Evolutionary conservation across 2,329 filamentous ascomycete genomes (phyloP).

Genomic region (Fonsecaea pugnacius): DNA sequence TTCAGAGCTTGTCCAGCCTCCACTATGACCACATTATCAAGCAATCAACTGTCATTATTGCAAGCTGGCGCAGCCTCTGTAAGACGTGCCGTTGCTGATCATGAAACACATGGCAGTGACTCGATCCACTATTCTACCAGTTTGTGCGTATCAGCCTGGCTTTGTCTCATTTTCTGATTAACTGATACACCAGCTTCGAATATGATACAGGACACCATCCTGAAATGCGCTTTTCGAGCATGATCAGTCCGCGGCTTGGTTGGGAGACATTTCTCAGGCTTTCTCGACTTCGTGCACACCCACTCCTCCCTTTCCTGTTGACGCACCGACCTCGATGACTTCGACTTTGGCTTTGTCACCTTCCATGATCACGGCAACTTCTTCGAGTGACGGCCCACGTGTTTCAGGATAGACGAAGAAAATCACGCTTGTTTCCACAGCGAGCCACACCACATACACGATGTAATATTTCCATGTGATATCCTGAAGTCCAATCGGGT

Average conservation of each 20-base stretch:
- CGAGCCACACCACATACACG: constrained; percentile 41
- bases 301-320: constrained; percentile 17
- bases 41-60: neutral
- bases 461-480: constrained; percentile 48
- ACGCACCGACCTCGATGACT: constrained; percentile 26
- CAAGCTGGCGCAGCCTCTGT: too few species aligned
- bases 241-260: neutral
- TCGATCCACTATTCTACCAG: neutral
- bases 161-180: neutral
- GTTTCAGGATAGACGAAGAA: constrained; percentile 41
- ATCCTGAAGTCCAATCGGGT: constrained; percentile 39
- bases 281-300: constrained; percentile 28
- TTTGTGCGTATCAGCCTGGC: too few species aligned
- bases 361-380: constrained; percentile 38
- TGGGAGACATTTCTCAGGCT: constrained; percentile 9
- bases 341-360: constrained; percentile 30
- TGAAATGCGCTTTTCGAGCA: neutral
- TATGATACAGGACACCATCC: neutral
- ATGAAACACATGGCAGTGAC: neutral
- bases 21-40: neutral
- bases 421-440: constrained; percentile 29
- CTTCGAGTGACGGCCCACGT: constrained; percentile 39
- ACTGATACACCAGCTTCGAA: neutral
- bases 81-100: neutral
- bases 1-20: neutral